Percentiles rank a stretch among this genome's conserved stretches.
Conservation (phyloP, 2,329 filamentous ascomycete genomes). For the Cordyceps fumosorosea region DNA sequence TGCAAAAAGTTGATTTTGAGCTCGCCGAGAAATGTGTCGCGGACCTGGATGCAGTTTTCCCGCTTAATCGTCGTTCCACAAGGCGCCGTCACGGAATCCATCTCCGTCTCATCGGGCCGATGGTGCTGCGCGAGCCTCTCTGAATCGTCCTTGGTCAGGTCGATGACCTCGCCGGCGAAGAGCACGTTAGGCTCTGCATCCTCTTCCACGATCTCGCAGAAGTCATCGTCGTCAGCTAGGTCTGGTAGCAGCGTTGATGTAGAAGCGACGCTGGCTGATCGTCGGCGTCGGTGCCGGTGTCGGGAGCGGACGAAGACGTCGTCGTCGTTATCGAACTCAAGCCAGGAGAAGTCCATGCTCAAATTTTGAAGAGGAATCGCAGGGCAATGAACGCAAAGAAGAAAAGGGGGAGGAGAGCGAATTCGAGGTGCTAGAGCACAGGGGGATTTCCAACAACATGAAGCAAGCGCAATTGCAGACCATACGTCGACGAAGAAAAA, state of each 20-base stretch:
- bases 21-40: constrained; percentile 16
- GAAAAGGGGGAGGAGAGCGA: not conserved
- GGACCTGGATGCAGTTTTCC: constrained; percentile 25
- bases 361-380: not conserved
- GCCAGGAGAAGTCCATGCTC: not conserved
- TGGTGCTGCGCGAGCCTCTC: constrained; percentile 11
- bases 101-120: constrained; percentile 20
- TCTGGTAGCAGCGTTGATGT: not conserved
- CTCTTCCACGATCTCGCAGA: not conserved
- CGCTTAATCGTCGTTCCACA: constrained; percentile 15
- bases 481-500: not conserved
- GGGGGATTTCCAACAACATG: not conserved
- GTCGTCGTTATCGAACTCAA: not conserved
- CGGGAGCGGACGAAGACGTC: not conserved
- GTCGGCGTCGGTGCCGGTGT: not conserved
- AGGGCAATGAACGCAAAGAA: not conserved
- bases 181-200: not conserved
- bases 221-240: not conserved
- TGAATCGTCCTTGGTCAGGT: constrained; percentile 26
- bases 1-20: constrained; percentile 31
- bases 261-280: not conserved
- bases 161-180: constrained; percentile 25
- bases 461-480: not conserved
- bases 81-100: constrained; percentile 16
- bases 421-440: not conserved